Percentiles rank a stretch among this genome's conserved stretches.
Conservation (phyloP, 345 rosid species). For the Eutrema japonicum region DNA sequence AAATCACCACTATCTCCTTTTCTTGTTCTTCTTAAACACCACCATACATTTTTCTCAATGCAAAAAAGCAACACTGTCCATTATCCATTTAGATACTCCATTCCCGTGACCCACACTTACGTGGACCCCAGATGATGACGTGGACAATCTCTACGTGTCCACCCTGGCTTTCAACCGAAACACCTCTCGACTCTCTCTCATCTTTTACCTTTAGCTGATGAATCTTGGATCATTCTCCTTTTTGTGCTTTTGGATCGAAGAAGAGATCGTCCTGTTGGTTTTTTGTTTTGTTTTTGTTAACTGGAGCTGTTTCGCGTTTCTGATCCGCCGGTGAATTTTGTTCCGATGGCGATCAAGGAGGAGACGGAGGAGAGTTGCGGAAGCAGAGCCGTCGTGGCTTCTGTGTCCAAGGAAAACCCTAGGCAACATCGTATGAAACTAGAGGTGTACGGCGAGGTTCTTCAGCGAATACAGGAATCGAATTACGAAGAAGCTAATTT, state of each 20-base stretch:
- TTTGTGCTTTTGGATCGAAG: slow-evolving; percentile 21
- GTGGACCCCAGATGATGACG: slow-evolving; percentile 35
- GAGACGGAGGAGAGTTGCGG: slow-evolving; percentile 92
- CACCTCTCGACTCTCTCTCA: neutral
- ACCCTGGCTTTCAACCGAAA: slow-evolving; percentile 31
- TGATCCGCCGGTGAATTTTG: neutral
- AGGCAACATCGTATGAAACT: slow-evolving; percentile 78
- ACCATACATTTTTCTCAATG: slow-evolving; percentile 19
- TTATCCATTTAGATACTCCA: slow-evolving; percentile 38
- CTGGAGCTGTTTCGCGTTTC: neutral
- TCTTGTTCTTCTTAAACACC: neutral
- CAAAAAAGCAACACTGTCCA: slow-evolving; percentile 25
- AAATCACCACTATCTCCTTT: neutral
- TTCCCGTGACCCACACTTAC: slow-evolving; percentile 31
- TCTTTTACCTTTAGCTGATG: slow-evolving; percentile 9
- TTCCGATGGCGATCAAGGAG: slow-evolving; percentile 72
- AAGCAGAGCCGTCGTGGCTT: slow-evolving; percentile 70
- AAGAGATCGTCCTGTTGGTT: slow-evolving; percentile 19
- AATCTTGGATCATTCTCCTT: slow-evolving; percentile 42
- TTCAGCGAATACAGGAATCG: slow-evolving; percentile 70
- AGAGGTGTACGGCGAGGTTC: slow-evolving; percentile 82
- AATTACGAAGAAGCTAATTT: slow-evolving; percentile 69
- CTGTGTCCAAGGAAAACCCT: slow-evolving; percentile 58
- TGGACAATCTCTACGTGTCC: slow-evolving; percentile 39
- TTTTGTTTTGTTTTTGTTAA: slow-evolving; percentile 33